These are phyloP conservation scores for Saccharomycopsis vini DNA, from an alignment of 805 yeast genomes.

Conservation along the genomic window DNA sequence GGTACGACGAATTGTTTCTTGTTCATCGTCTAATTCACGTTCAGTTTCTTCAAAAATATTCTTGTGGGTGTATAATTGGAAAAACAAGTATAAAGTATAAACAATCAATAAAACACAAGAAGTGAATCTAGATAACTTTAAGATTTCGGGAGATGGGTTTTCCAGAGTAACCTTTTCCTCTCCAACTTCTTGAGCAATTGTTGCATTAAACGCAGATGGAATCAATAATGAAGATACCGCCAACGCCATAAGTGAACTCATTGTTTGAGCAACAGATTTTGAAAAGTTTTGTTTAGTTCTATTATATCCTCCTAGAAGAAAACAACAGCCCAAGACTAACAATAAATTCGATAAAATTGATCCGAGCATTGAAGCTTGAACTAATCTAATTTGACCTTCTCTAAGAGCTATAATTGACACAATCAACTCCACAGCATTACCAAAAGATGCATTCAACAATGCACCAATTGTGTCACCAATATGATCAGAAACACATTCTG, in stretches of 20 bases:
- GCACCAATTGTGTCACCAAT: conserved; percentile 94
- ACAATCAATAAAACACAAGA: conserved; percentile 68
- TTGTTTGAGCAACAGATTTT: conserved; percentile 96
- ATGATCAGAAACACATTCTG: conserved; percentile 82
- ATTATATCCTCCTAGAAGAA: conserved; percentile 84
- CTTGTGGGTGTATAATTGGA: conserved; percentile 85
- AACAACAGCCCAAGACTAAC: conserved; percentile 91
- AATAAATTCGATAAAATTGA: conserved; percentile 82
- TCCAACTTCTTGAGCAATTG: conserved; percentile 43
- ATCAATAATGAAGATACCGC: conserved; percentile 82
- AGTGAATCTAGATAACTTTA: conserved; percentile 78
- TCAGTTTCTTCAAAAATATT: conserved; percentile 55
- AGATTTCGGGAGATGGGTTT: conserved; percentile 42
- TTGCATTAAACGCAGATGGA: conserved; percentile 93
- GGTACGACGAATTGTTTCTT: conserved; percentile 9
- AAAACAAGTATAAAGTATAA: conserved; percentile 69
- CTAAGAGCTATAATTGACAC: conserved; percentile 84
- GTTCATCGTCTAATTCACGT: conserved; percentile 32
- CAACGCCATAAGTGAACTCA: conserved; percentile 88
- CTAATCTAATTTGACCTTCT: conserved; percentile 84
- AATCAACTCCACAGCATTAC: conserved; percentile 94
- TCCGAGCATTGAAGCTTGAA: conserved; percentile 96
- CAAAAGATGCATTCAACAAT: conserved; percentile 89
- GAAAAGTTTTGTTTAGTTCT: conserved; percentile 82
- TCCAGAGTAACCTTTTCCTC: conserved; percentile 26